phyloP scores from a whole-genome alignment of 441 rosid species.

The Erodium texanum region DNA sequence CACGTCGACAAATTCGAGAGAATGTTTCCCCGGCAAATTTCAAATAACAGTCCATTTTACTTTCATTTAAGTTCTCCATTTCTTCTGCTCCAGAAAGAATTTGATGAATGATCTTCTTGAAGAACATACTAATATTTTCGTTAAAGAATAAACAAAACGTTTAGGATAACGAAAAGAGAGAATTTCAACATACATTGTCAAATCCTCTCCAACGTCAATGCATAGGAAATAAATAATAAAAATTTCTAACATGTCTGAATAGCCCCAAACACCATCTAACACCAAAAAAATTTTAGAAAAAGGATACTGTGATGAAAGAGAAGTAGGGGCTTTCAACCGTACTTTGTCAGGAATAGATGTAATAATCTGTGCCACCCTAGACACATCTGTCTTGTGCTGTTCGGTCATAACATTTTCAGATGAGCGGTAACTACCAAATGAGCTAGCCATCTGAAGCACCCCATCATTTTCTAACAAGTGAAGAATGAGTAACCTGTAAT shows the following conservation, averaged over 20 bases:
- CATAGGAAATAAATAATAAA: background rate
- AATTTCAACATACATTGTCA: background rate
- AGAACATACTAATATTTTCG: constrained; percentile 48
- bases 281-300: constrained; percentile 15
- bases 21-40: constrained; percentile 63
- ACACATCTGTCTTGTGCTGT: constrained; percentile 33
- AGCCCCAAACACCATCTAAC: constrained; percentile 8
- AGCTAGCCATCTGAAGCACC: constrained; percentile 47
- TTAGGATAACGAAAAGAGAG: constrained; percentile 9
- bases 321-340: constrained; percentile 43
- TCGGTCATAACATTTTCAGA: constrained; percentile 24
- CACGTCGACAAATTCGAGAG: constrained; percentile 86
- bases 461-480: constrained; percentile 74
- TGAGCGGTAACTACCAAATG: constrained; percentile 30
- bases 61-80: constrained; percentile 20
- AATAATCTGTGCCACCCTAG: constrained; percentile 62
- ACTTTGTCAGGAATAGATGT: constrained; percentile 91
- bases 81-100: constrained; percentile 47
- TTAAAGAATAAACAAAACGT: constrained; percentile 39
- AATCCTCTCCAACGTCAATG: background rate
- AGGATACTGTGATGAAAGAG: constrained; percentile 95
- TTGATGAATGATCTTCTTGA: constrained; percentile 63
- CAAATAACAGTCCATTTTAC: constrained; percentile 29
- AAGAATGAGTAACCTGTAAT: constrained; percentile 60
- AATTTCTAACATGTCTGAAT: constrained; percentile 9